Conservation (phyloP, 1,284 basidiomycete species). For the Trametes hirsuta region DNA sequence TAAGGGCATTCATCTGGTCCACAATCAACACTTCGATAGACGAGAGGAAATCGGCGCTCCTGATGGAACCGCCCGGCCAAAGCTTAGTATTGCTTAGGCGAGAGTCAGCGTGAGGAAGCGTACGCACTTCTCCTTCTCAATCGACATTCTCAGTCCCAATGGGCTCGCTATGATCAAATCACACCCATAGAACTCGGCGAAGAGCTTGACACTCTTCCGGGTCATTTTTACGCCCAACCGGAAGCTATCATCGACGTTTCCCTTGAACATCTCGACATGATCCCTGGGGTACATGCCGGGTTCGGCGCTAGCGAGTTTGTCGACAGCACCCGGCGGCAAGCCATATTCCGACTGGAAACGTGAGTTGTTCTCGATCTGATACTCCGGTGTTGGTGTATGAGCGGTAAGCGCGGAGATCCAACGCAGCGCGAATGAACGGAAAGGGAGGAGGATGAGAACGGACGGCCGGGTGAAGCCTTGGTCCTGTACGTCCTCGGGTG, state of each 20-base stretch:
- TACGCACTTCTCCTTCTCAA: conserved; percentile 90
- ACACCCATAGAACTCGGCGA: conserved; percentile 87
- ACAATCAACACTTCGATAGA: conserved; percentile 94
- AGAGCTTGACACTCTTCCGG: conserved; percentile 86
- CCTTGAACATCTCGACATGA: conserved; percentile 92
- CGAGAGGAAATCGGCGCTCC: conserved; percentile 87
- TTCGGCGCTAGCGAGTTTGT: conserved; percentile 80
- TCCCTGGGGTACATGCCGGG: conserved; percentile 84
- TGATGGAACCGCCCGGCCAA: conserved; percentile 32
- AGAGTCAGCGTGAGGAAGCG: not conserved
- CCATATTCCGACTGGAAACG: conserved; percentile 87
- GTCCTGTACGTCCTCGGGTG: conserved; percentile 82
- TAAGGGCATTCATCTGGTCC: conserved; percentile 91
- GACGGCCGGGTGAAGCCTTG: conserved; percentile 98
- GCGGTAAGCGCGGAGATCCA: conserved; percentile 75
- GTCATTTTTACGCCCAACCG: conserved; percentile 92
- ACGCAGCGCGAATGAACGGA: conserved; percentile 85
- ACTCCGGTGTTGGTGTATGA: conserved; percentile 67
- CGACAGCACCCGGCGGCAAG: conserved; percentile 77
- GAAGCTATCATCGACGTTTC: conserved; percentile 98
- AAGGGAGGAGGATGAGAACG: conserved; percentile 88
- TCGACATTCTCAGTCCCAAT: conserved; percentile 87
- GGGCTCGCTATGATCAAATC: conserved; percentile 96
- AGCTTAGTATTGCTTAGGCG: not conserved
- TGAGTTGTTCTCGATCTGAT: conserved; percentile 84